Evolutionary conservation across 345 rosid genomes (phyloP), one percentile per base, ranked within the genome.

Genomic region (Camelina neglecta): DNA sequence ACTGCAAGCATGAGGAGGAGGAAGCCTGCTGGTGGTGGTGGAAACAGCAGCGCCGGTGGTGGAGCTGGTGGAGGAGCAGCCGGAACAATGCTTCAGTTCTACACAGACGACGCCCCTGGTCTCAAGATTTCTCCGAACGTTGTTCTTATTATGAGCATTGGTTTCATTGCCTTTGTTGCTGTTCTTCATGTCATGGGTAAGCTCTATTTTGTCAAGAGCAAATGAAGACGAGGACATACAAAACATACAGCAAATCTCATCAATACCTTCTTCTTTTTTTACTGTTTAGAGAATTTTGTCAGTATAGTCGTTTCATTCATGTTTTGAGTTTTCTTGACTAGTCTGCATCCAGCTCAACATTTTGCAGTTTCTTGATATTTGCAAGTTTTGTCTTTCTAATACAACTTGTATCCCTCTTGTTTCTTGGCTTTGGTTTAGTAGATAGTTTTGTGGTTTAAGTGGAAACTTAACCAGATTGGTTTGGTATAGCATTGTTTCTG

Each of bases 111-210:
- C 79, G 89, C 93, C 0, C 91, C 96, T 0, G 98, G 98, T 24
- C 90, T 91, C 41, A 91, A 91, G 85, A 90, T 91, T 71, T 89
- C 93, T 10, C 96, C 96, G 0, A 94, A 94, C 74, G 93, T 90
- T 10, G 96, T 94, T 11, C 93, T 87, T 69, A 83, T 89, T 3
- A 89, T 94, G 97, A 90, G 93, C 85, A 92, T 92, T 11, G 96
- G 98, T 47, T 92, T 94, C 88, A 92, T 94, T n/a, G 97, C 93
- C 15, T 93, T 93, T 61, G 97, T 93, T 35, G 87, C 93, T 31
- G 18, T 90, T 57, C 97, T 94, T 47, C 98, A 94, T 80, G 96
- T 90, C 42, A 83, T 83, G 76, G 97, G 96, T 6, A 92, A 89
- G 82, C 88, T 90, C 21, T 90, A 90, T 73, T 86, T 92, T 59